phyloP scores from a whole-genome alignment of 2,329 filamentous ascomycete species.

The Aspergillus ochraceoroseus region DNA sequence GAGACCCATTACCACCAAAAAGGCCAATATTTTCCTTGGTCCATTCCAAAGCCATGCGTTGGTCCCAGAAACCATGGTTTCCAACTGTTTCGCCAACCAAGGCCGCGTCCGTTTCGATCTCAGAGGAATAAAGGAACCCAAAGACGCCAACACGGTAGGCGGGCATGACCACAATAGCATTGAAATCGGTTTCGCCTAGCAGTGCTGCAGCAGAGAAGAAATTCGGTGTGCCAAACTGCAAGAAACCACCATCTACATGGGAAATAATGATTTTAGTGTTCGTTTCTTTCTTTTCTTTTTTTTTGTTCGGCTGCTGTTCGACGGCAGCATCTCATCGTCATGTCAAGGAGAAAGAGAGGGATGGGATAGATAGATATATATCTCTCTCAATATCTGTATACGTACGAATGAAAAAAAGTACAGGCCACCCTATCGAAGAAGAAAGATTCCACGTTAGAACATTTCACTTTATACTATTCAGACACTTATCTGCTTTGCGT shows the following conservation, averaged over 20 bases:
- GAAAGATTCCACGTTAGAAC: no score
- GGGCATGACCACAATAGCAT: slow-evolving; percentile 51
- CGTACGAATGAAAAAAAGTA: slow-evolving; percentile 55
- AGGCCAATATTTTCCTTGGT: slow-evolving; percentile 48
- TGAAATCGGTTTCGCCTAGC: slow-evolving; percentile 47
- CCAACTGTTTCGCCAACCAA: slow-evolving; percentile 37
- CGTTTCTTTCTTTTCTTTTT: neutral
- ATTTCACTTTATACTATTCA: no score
- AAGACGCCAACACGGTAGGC: slow-evolving; percentile 55
- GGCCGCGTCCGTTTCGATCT: slow-evolving; percentile 44
- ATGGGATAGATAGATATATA: no score
- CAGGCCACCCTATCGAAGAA: slow-evolving; percentile 49
- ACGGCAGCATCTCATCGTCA: no score
- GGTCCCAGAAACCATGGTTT: slow-evolving; percentile 57
- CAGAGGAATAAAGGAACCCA: slow-evolving; percentile 51
- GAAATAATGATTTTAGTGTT: neutral
- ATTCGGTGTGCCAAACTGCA: slow-evolving; percentile 54
- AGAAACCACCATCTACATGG: slow-evolving; percentile 48
- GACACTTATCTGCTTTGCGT: no score
- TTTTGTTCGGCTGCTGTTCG: no score
- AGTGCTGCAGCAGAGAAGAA: slow-evolving; percentile 44
- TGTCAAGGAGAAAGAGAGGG: no score
- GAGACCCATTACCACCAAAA: slow-evolving; percentile 49
- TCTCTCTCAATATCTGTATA: no score
- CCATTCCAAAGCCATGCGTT: slow-evolving; percentile 54